Percentiles rank a stretch among this genome's conserved stretches.
These are phyloP conservation scores for Lathyrus aphaca DNA, from an alignment of 306 rosid species.

Conservation along the genomic window DNA sequence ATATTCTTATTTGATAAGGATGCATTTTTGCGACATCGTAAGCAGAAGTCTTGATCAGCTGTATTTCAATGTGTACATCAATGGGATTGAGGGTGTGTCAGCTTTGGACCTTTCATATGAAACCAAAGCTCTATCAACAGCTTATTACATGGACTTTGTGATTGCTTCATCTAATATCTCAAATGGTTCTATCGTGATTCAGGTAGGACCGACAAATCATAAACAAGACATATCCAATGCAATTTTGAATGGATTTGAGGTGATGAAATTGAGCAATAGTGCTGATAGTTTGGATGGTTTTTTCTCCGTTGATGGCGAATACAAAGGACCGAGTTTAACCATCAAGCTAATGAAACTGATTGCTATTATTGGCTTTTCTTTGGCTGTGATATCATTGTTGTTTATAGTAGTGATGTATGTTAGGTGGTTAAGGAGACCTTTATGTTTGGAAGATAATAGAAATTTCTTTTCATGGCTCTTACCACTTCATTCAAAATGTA, in stretches of 20 bases:
- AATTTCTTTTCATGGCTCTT: slow-evolving; percentile 74
- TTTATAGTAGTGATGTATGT: slow-evolving; percentile 42
- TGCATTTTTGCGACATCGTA: slow-evolving; percentile 90
- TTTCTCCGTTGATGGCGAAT: slow-evolving; percentile 52
- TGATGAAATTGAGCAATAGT: slow-evolving; percentile 70
- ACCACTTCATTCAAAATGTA: slow-evolving; percentile 45
- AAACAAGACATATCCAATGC: slow-evolving; percentile 53
- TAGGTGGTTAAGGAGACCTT: slow-evolving; percentile 61
- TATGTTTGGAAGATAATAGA: slow-evolving; percentile 50
- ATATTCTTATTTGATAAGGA: slow-evolving; percentile 69
- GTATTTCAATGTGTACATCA: slow-evolving; percentile 68
- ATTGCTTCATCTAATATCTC: slow-evolving; percentile 46
- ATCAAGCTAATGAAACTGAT: slow-evolving; percentile 39
- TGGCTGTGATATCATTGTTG: slow-evolving; percentile 47
- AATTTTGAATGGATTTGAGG: slow-evolving; percentile 77
- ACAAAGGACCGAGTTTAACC: slow-evolving; percentile 46
- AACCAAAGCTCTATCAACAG: slow-evolving; percentile 59
- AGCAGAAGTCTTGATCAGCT: slow-evolving; percentile 51
- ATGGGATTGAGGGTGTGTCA: slow-evolving; percentile 51
- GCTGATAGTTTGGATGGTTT: slow-evolving; percentile 67
- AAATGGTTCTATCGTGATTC: slow-evolving; percentile 58
- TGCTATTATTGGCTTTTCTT: slow-evolving; percentile 53
- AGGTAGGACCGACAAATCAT: slow-evolving; percentile 55
- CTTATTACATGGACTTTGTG: slow-evolving; percentile 66
- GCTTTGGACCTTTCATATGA: slow-evolving; percentile 64